Conservation (phyloP, 441 rosid genomes). For the Erodium chrysanthum region DNA sequence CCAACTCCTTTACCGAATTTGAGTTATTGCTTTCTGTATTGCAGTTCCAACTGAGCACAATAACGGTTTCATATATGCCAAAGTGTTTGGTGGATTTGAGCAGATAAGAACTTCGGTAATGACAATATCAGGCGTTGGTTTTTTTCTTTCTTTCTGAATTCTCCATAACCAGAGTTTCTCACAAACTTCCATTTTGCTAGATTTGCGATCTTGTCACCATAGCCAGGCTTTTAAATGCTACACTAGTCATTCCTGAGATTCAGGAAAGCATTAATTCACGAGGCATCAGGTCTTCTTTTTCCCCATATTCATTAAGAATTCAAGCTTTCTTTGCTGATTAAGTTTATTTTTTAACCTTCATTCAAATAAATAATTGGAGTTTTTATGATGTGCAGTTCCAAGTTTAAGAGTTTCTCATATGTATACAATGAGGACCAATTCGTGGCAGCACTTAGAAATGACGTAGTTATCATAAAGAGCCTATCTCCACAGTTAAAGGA, state of each 20-base stretch:
- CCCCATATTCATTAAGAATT: not conserved
- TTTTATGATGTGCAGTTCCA: conserved; percentile 12
- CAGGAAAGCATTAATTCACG: conserved; percentile 17
- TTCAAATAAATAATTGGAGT: not conserved
- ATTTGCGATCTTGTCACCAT: conserved; percentile 17
- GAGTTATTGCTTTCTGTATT: not conserved
- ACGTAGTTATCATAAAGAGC: conserved; percentile 14
- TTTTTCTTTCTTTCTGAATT: not conserved
- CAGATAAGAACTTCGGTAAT: conserved; percentile 19
- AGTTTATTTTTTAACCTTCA: not conserved
- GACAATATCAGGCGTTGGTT: not conserved
- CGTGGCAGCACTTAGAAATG: conserved; percentile 18
- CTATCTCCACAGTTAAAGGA: conserved; percentile 18
- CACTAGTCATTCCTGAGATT: conserved; percentile 22
- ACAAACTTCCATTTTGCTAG: conserved; percentile 13
- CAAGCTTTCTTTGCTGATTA: not conserved
- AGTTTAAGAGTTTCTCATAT: conserved; percentile 20
- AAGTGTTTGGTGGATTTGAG: conserved; percentile 22
- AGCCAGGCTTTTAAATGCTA: conserved; percentile 20
- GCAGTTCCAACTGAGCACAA: conserved; percentile 16
- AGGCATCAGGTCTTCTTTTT: conserved; percentile 18
- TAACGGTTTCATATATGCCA: conserved; percentile 20
- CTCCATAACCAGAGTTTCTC: not conserved
- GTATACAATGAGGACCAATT: conserved; percentile 20
- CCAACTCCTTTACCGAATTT: not conserved